phyloP scores from a whole-genome alignment of 2,329 filamentous ascomycete genomes.

The Fusarium sp. region DNA sequence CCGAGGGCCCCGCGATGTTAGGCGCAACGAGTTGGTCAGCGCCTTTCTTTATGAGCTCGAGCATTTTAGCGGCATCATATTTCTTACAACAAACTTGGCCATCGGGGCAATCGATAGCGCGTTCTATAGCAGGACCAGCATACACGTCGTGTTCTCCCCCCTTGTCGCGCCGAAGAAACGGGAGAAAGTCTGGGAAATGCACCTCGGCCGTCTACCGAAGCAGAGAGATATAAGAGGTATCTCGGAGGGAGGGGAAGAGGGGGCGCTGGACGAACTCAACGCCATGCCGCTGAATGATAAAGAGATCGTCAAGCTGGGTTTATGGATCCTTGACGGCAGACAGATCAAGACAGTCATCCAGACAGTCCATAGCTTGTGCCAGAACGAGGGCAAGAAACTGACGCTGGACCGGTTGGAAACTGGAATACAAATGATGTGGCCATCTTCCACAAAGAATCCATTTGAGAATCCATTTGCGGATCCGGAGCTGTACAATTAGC shows the following conservation, averaged over 20 bases:
- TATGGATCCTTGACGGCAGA: constrained; percentile 56
- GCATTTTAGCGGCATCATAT: constrained; percentile 58
- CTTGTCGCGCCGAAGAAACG: constrained; percentile 51
- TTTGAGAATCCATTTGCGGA: constrained; percentile 47
- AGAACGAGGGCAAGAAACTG: constrained; percentile 55
- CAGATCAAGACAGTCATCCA: constrained; percentile 61
- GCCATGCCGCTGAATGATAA: constrained; percentile 43
- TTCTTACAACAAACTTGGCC: constrained; percentile 57
- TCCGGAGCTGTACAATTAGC: constrained; percentile 38
- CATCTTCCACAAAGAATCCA: too few relatives aligned
- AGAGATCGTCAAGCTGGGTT: constrained; percentile 52
- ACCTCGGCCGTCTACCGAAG: constrained; percentile 51
- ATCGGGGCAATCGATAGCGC: constrained; percentile 50
- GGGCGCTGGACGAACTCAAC: not conserved
- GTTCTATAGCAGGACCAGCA: constrained; percentile 58
- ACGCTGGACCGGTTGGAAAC: constrained; percentile 55
- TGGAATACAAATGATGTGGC: constrained; percentile 58
- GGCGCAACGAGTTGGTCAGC: constrained; percentile 60
- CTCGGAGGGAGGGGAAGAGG: not conserved
- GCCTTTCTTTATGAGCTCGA: constrained; percentile 60
- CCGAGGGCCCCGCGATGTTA: constrained; percentile 57
- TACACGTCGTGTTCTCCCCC: constrained; percentile 58
- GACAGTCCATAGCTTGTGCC: constrained; percentile 58
- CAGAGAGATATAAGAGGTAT: not conserved
- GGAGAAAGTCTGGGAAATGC: constrained; percentile 58